Evolutionary conservation across 306 rosid species (phyloP), one percentile per base, ranked within the genome.

Genomic region (apple (Malus domestica)): DNA sequence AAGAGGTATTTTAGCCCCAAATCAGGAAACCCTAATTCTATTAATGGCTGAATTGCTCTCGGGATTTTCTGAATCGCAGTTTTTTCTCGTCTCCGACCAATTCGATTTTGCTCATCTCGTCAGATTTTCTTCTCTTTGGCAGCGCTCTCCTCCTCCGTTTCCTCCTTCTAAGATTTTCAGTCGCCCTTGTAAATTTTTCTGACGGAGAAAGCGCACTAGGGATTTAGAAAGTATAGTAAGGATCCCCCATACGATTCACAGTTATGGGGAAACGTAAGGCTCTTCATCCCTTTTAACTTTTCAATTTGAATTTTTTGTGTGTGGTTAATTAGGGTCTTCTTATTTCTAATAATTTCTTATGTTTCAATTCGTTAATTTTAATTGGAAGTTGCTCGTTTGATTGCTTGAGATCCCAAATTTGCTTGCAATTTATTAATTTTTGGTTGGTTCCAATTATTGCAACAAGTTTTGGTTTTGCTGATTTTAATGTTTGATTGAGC

Each of bases 211-310:
- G 55, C 20, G 55, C 18, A 18, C 20, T 51, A 51, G 20, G 55
- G 55, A 16, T 51, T 51, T 19, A 59, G 19, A 61, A 25, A 61
- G 44, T 11, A 32, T 7, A 30, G 30, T 20, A 76, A 71, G 78
- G 74, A 83, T 72, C 78, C 71, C 78, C 83, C 84, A 3, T 74
- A 54, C 18, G 64, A 25, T 35, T 68, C 73, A 7, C 69, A 61
- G 59, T 15, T 15, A 95, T 95, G 98, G 98, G 98, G 81, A 95
- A 88, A 67, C 96, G 97, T 95, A 81, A 95, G 92, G 83, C 78
- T 61, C 27, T 78, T 40, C n/a, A n/a, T 27, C 40, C 16, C 18
- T 11, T 55, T 63, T 22, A 8, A 68, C 22, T 19, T 73, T 72
- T 22, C 13, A 35, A 38, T 20, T 67, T 35, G 49, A 63, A 3